phyloP scores from a whole-genome alignment of 129 eudicot species.

The Silybum marianum region DNA sequence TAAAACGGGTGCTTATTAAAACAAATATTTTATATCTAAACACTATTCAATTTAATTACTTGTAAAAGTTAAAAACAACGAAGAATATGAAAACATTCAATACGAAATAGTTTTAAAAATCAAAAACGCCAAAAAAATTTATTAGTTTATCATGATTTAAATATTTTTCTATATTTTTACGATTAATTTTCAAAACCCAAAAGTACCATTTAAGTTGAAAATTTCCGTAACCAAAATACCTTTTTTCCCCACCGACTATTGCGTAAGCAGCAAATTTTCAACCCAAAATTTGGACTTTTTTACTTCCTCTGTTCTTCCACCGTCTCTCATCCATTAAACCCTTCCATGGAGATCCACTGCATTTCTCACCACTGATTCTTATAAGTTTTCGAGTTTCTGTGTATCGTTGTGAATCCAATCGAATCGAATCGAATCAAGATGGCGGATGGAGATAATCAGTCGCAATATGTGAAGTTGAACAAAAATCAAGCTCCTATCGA shows the following conservation, averaged over 20 bases:
- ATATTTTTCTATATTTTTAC: too few species aligned
- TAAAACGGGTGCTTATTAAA: too few species aligned
- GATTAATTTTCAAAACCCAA: too few species aligned
- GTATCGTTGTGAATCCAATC: slow-evolving; percentile 1
- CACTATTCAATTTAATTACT: too few species aligned
- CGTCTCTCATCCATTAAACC: not conserved
- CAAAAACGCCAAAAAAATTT: too few species aligned
- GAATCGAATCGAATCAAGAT: slow-evolving; percentile 39
- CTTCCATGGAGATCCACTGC: not conserved
- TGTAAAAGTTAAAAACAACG: too few species aligned
- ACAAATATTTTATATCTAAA: too few species aligned
- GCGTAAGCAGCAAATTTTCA: not conserved
- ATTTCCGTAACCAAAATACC: too few species aligned
- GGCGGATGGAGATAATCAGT: slow-evolving; percentile 59
- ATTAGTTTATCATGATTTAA: too few species aligned
- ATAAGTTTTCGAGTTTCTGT: not conserved
- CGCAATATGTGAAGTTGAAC: slow-evolving; percentile 72
- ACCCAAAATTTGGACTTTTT: not conserved
- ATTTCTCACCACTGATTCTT: not conserved
- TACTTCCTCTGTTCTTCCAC: not conserved
- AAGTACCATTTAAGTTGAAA: too few species aligned
- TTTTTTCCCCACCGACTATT: not conserved
- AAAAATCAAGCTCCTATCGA: slow-evolving; percentile 69
- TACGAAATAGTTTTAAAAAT: too few species aligned
- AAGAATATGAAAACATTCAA: too few species aligned